A percentile compares a stretch with the other conserved stretches of the same genome.
These are phyloP conservation scores for Anthracocystis panici-leucophaei DNA, from an alignment of 1,284 basidiomycete species.

Conservation along the genomic window DNA sequence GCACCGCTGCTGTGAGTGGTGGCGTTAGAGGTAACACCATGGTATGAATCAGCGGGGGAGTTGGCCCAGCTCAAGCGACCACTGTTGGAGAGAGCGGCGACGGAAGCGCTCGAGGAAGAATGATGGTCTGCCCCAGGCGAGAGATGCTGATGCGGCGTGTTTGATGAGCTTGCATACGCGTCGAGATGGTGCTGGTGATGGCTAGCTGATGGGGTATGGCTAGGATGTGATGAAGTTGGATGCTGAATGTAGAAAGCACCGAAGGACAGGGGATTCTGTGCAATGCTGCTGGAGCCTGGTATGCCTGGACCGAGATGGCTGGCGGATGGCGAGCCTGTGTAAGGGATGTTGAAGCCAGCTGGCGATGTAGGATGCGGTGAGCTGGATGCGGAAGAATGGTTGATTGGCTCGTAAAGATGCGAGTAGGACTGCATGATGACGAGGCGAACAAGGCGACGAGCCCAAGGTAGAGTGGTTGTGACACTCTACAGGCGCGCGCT, in stretches of 20 bases:
- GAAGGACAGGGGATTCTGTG: slow-evolving; percentile 36
- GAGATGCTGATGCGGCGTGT: slow-evolving; percentile 47
- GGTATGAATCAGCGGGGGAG: slow-evolving; percentile 50
- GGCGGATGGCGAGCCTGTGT: slow-evolving; percentile 39
- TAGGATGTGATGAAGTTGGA: slow-evolving; percentile 25
- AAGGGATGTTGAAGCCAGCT: slow-evolving; percentile 47
- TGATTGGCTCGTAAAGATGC: slow-evolving; percentile 46
- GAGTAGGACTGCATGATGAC: slow-evolving; percentile 43
- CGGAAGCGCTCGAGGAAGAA: slow-evolving; percentile 44
- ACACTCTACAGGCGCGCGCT: slow-evolving; percentile 12
- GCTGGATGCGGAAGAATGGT: slow-evolving; percentile 25
- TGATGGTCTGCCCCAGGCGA: slow-evolving; percentile 49
- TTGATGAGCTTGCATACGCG: slow-evolving; percentile 39
- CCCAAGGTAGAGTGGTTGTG: slow-evolving; percentile 4
- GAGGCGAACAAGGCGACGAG: slow-evolving; percentile 6
- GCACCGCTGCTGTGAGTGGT: slow-evolving; percentile 51
- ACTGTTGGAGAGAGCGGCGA: slow-evolving; percentile 51
- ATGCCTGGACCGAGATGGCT: slow-evolving; percentile 23
- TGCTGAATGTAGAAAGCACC: slow-evolving; percentile 55
- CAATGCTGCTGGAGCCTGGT: slow-evolving; percentile 21
- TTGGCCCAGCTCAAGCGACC: slow-evolving; percentile 52
- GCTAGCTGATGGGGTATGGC: slow-evolving; percentile 8
- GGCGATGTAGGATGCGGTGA: slow-evolving; percentile 46
- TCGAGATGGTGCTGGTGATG: slow-evolving; percentile 36
- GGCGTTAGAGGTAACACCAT: slow-evolving; percentile 46